Conservation (phyloP, 2,329 filamentous ascomycete genomes). For the Blastomyces parvus region DNA sequence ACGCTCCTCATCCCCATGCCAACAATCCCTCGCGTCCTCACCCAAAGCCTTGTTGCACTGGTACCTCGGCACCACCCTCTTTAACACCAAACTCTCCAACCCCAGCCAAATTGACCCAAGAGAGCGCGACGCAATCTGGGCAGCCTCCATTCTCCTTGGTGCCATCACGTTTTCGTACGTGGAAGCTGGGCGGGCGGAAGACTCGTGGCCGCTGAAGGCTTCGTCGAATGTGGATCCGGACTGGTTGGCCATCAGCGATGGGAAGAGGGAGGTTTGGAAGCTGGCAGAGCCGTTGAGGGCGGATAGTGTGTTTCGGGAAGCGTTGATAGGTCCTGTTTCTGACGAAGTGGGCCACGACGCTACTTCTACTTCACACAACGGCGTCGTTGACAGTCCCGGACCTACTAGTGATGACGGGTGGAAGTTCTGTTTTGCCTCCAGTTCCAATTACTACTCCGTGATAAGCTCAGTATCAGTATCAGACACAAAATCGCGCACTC, state of each 20-base stretch:
- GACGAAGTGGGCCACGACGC: neutral
- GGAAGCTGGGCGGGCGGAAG: neutral
- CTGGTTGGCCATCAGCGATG: neutral
- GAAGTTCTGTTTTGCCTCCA: neutral
- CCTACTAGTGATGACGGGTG: neutral
- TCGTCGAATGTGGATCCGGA: neutral
- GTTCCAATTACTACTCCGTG: neutral
- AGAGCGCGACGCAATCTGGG: constrained; percentile 1
- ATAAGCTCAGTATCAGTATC: neutral
- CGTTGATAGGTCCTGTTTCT: neutral
- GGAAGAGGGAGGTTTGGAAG: constrained; percentile 3
- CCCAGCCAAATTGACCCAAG: neutral
- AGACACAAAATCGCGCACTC: neutral
- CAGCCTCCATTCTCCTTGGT: neutral
- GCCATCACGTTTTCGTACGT: neutral
- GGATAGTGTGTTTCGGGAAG: constrained; percentile 1
- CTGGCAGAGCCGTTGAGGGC: neutral
- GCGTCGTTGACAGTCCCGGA: neutral
- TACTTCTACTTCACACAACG: neutral
- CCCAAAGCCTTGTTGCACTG: neutral
- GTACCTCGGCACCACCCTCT: neutral
- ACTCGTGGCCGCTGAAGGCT: neutral
- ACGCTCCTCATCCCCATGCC: neutral
- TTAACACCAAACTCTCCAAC: constrained; percentile 1
- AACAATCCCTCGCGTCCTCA: neutral